These are phyloP conservation scores for Crataegus laevigata DNA, from an alignment of 306 rosid genomes.

Conservation along the genomic window DNA sequence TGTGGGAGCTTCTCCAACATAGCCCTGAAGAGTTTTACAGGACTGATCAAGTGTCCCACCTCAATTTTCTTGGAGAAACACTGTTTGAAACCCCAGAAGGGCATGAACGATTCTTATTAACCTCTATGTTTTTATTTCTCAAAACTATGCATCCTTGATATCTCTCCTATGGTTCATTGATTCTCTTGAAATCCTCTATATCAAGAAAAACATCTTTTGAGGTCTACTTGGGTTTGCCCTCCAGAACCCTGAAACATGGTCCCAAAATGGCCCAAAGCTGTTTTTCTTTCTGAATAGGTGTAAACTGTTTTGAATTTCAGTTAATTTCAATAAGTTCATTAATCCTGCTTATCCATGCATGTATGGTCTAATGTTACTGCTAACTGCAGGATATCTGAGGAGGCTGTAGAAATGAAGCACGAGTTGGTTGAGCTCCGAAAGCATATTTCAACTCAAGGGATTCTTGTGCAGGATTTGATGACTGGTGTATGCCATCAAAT, in stretches of 20 bases:
- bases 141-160: not conserved
- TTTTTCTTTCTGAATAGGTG: not conserved
- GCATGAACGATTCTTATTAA: not conserved
- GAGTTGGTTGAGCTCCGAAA: slow-evolving; percentile 81
- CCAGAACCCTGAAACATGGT: not conserved
- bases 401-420: slow-evolving; percentile 90
- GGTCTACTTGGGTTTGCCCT: not conserved
- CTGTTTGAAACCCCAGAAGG: not conserved
- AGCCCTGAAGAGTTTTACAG: not conserved
- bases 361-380: slow-evolving; percentile 7
- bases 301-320: not conserved
- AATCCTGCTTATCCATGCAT: not conserved
- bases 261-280: not conserved
- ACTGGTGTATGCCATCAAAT: slow-evolving; percentile 82
- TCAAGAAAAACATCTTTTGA: not conserved
- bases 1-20: not conserved
- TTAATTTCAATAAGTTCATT: not conserved
- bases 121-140: not conserved
- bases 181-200: not conserved
- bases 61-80: not conserved
- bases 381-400: slow-evolving; percentile 81
- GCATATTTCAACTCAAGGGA: slow-evolving; percentile 82
- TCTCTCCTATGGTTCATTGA: not conserved
- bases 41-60: not conserved
- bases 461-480: slow-evolving; percentile 92